These are phyloP conservation scores for Vitis cinerea DNA, from an alignment of 164 flowering plant species.

Conservation along the genomic window DNA sequence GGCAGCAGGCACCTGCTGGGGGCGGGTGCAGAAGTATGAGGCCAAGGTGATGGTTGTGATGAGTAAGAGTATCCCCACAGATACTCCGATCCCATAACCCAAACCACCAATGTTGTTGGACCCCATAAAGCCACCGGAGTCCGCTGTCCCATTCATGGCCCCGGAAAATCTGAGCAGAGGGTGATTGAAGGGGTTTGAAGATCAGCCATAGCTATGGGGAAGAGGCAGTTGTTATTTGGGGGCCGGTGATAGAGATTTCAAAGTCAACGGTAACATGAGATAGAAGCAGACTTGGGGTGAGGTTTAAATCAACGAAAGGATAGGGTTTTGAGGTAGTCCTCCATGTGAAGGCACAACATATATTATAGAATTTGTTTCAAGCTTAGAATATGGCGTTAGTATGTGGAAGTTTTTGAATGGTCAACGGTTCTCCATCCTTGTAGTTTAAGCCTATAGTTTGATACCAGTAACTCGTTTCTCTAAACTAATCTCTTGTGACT, in stretches of 20 bases:
- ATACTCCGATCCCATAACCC: slow-evolving; percentile 67
- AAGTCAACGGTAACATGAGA: slow-evolving; percentile 28
- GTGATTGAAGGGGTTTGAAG: not conserved
- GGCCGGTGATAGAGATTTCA: not conserved
- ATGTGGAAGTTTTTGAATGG: too few relatives aligned
- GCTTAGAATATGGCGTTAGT: too few relatives aligned
- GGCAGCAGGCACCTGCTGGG: not conserved
- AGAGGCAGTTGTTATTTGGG: slow-evolving; percentile 2
- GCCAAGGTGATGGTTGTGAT: slow-evolving; percentile 74
- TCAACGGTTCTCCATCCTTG: too few relatives aligned
- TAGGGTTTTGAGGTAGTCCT: not conserved
- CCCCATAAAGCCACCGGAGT: slow-evolving; percentile 45
- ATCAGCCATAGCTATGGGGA: slow-evolving; percentile 13
- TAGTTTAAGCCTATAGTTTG: too few relatives aligned
- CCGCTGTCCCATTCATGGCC: slow-evolving; percentile 35
- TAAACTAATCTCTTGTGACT: too few relatives aligned
- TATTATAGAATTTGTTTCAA: too few relatives aligned
- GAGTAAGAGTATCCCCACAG: slow-evolving; percentile 75
- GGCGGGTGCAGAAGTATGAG: slow-evolving; percentile 69
- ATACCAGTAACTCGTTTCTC: too few relatives aligned
- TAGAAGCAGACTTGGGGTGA: slow-evolving; percentile 9
- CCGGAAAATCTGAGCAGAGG: not conserved
- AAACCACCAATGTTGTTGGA: slow-evolving; percentile 52
- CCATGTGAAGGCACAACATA: too few relatives aligned
- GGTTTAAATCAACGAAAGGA: slow-evolving; percentile 19